These are phyloP conservation scores for Alliaria petiolata DNA, from an alignment of 345 rosid species.

Conservation along the genomic window DNA sequence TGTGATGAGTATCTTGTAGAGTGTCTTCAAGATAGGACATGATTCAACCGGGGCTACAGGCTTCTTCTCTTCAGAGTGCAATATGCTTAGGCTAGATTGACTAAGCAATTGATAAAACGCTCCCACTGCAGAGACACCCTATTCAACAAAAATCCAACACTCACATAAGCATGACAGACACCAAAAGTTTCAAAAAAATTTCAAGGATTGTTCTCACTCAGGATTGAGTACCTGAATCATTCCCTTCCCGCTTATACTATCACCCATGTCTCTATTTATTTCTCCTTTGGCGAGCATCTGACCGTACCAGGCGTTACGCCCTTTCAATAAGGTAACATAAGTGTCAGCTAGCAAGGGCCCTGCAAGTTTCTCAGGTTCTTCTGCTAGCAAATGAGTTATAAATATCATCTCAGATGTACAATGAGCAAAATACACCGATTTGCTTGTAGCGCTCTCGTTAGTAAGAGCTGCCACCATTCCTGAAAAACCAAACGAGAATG, in stretches of 20 bases:
- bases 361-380: slow-evolving; percentile 94
- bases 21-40: slow-evolving; percentile 83
- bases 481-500: slow-evolving; percentile 21
- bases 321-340: slow-evolving; percentile 85
- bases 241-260: slow-evolving; percentile 94
- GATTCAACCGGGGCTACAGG: slow-evolving; percentile 86
- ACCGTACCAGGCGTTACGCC: slow-evolving; percentile 98
- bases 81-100: slow-evolving; percentile 63
- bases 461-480: slow-evolving; percentile 97
- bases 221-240: slow-evolving; percentile 83
- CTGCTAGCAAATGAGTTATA: slow-evolving; percentile 89
- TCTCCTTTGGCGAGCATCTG: slow-evolving; percentile 83
- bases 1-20: slow-evolving; percentile 71
- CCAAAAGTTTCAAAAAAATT: background rate
- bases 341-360: slow-evolving; percentile 98
- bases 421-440: slow-evolving; percentile 91
- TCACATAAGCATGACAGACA: background rate
- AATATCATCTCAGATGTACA: slow-evolving; percentile 99
- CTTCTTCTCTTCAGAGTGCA: slow-evolving; percentile 71
- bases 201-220: background rate
- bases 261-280: slow-evolving; percentile 85
- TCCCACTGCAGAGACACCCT: slow-evolving; percentile 95
- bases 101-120: slow-evolving; percentile 90
- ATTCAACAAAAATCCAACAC: slow-evolving; percentile 13
- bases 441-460: slow-evolving; percentile 97